These are phyloP conservation scores for Acmispon strigosus DNA, from an alignment of 306 rosid species.

Conservation along the genomic window DNA sequence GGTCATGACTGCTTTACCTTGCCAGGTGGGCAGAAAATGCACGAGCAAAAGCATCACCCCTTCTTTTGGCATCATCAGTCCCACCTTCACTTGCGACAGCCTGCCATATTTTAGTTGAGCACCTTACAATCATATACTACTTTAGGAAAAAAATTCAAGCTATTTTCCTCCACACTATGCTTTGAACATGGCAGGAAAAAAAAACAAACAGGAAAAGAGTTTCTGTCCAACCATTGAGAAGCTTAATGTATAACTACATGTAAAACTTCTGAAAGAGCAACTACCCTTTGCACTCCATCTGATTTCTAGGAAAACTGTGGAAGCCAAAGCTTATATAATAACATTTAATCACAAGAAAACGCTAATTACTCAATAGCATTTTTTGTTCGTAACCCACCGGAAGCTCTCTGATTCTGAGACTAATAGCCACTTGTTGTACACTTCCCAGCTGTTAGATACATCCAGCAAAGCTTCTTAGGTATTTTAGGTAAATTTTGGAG, in stretches of 20 bases:
- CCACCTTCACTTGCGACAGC: conserved; percentile 96
- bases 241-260: background rate
- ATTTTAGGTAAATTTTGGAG: too few relatives aligned
- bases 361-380: background rate
- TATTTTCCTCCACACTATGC: background rate
- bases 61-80: conserved; percentile 83
- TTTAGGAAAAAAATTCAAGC: background rate
- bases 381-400: background rate
- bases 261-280: too few relatives aligned
- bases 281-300: background rate
- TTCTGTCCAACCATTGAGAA: background rate
- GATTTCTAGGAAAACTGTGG: background rate
- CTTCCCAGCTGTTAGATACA: background rate
- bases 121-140: conserved; percentile 19
- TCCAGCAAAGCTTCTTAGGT: too few relatives aligned
- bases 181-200: background rate
- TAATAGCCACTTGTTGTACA: background rate
- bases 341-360: background rate
- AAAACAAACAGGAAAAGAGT: background rate
- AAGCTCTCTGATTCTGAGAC: background rate
- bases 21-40: conserved; percentile 84
- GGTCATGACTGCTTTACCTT: conserved; percentile 35
- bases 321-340: background rate
- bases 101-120: conserved; percentile 34
- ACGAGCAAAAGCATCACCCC: conserved; percentile 82